phyloP scores from a whole-genome alignment of 2,329 filamentous ascomycete genomes.

The Canariomyces notabilis region DNA sequence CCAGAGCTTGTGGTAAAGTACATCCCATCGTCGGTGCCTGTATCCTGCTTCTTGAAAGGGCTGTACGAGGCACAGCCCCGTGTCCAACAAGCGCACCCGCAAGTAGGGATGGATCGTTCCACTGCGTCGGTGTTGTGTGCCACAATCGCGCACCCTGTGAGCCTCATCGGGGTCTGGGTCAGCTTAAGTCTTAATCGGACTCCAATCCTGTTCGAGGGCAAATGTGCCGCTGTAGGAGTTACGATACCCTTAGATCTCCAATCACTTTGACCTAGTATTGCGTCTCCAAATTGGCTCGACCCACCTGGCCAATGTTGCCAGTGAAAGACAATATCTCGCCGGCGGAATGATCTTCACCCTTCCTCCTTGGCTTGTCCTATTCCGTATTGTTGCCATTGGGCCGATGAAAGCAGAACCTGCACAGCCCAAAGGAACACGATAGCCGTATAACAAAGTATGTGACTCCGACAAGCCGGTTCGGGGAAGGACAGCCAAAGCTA shows the following conservation, averaged over 20 bases:
- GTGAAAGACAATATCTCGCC: background rate
- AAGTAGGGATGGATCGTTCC: constrained; percentile 2
- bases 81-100: background rate
- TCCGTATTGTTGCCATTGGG: background rate
- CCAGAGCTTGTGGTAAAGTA: background rate
- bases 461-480: background rate
- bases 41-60: background rate
- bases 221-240: background rate
- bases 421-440: background rate
- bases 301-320: background rate
- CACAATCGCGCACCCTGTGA: constrained; percentile 13
- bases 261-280: background rate
- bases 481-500: background rate
- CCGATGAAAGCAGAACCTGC: background rate
- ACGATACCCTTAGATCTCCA: background rate
- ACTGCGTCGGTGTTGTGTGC: constrained; percentile 10
- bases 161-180: constrained; percentile 12
- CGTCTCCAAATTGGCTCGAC: background rate
- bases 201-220: background rate
- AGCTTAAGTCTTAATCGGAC: background rate
- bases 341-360: background rate
- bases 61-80: background rate
- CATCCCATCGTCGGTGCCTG: background rate
- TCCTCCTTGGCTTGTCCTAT: too few relatives aligned
- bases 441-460: background rate